A percentile compares a stretch with the other conserved stretches of the same genome.
Conservation (phyloP, 345 rosid species). For the Dipteronia sinensis region DNA sequence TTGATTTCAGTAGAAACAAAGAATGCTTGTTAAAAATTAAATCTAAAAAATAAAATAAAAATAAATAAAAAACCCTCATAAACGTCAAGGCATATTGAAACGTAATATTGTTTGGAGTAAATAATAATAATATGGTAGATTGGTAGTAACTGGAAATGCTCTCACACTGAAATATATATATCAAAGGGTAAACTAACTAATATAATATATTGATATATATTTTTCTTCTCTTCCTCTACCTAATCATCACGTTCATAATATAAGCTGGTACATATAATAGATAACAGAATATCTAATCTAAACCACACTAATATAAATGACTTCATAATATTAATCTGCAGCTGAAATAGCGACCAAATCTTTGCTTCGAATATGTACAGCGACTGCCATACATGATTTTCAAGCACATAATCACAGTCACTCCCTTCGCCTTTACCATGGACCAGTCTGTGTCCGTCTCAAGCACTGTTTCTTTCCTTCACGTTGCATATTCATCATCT, state of each 20-base stretch:
- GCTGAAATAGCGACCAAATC: slow-evolving; percentile 16
- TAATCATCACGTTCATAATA: slow-evolving; percentile 10
- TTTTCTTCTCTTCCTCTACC: slow-evolving; percentile 17
- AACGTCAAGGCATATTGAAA: neutral
- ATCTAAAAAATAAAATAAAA: neutral
- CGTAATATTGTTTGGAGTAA: neutral
- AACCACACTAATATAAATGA: slow-evolving; percentile 7
- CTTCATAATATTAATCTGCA: slow-evolving; percentile 27
- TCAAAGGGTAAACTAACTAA: neutral
- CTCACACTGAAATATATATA: neutral
- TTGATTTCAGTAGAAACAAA: neutral
- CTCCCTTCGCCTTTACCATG: slow-evolving; percentile 57
- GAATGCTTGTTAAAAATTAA: neutral
- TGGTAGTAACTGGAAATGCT: neutral
- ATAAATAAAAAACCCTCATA: too few relatives aligned
- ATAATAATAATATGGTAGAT: neutral
- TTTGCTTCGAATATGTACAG: slow-evolving; percentile 44
- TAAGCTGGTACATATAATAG: slow-evolving; percentile 2
- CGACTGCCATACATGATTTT: slow-evolving; percentile 27
- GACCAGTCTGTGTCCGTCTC: slow-evolving; percentile 86
- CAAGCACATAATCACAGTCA: slow-evolving; percentile 29
- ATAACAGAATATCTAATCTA: slow-evolving; percentile 20
- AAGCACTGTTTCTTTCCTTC: slow-evolving; percentile 61
- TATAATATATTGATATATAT: slow-evolving; percentile 1
- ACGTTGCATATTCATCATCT: slow-evolving; percentile 58